Evolutionary conservation across 176 grass and related monocot species (phyloP).

Genomic region (Oryza brachyantha): DNA sequence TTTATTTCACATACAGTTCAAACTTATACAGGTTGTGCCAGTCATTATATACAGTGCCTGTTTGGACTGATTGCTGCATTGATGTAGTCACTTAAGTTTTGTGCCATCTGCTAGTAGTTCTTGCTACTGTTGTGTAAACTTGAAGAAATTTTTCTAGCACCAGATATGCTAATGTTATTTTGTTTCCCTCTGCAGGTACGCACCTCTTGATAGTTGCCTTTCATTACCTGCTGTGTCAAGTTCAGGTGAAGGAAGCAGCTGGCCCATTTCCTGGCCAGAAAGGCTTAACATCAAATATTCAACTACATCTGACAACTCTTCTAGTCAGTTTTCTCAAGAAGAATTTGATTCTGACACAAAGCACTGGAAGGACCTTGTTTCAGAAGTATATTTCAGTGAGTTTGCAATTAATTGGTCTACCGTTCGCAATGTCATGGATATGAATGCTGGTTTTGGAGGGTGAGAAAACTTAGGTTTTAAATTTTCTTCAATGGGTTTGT

Average conservation of each 20-base stretch:
- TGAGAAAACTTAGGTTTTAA: constrained; percentile 32
- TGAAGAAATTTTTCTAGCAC: background rate
- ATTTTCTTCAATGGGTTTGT: constrained; percentile 5
- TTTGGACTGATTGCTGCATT: constrained; percentile 6
- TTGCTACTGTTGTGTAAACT: background rate
- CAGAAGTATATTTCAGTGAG: constrained; percentile 60
- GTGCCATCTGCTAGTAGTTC: background rate
- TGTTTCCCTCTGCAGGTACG: constrained; percentile 55
- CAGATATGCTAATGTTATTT: constrained; percentile 18
- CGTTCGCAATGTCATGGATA: constrained; percentile 83
- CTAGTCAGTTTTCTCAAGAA: constrained; percentile 48
- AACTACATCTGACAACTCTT: constrained; percentile 28
- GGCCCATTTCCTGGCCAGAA: constrained; percentile 75
- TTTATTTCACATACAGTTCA: background rate
- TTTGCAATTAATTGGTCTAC: constrained; percentile 77
- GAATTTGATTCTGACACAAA: constrained; percentile 49
- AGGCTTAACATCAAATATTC: constrained; percentile 58
- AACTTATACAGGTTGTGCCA: background rate
- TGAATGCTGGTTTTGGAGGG: constrained; percentile 96
- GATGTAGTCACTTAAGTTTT: background rate
- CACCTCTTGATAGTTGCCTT: constrained; percentile 72
- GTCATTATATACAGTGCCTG: background rate
- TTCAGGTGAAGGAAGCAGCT: constrained; percentile 43
- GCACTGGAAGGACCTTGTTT: constrained; percentile 63
- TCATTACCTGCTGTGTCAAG: constrained; percentile 35